A percentile compares a stretch with the other conserved stretches of the same genome.
Conservation (phyloP, 768 basidiomycete genomes). For the Thelephora ganbajun region DNA sequence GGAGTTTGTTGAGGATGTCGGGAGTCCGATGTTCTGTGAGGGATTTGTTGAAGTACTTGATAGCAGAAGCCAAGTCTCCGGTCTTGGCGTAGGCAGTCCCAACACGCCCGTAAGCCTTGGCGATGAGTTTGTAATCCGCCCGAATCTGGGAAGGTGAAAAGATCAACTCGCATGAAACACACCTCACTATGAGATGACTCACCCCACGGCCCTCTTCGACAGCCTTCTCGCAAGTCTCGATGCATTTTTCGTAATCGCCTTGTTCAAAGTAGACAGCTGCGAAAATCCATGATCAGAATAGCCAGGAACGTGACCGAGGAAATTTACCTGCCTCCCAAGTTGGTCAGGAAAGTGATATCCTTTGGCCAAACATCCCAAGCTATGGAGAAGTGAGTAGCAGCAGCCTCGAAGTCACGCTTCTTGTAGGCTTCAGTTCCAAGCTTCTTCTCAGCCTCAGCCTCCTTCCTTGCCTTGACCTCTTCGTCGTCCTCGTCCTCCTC, state of each 20-base stretch:
- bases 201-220: slow-evolving; percentile 86
- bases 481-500: slow-evolving; percentile 47
- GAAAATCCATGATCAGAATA: slow-evolving; percentile 2
- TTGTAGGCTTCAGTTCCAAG: slow-evolving; percentile 76
- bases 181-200: background rate
- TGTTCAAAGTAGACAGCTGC: slow-evolving; percentile 89
- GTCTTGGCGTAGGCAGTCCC: slow-evolving; percentile 79
- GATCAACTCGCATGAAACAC: slow-evolving; percentile 8
- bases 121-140: slow-evolving; percentile 89
- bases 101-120: slow-evolving; percentile 86
- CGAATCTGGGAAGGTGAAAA: slow-evolving; percentile 38
- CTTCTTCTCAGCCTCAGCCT: slow-evolving; percentile 70
- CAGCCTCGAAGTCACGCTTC: slow-evolving; percentile 67
- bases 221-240: slow-evolving; percentile 91
- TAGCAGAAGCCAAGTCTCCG: slow-evolving; percentile 57
- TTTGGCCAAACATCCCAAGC: slow-evolving; percentile 93
- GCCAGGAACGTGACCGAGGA: background rate
- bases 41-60: slow-evolving; percentile 89
- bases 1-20: slow-evolving; percentile 81
- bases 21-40: slow-evolving; percentile 95
- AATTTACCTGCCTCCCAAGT: slow-evolving; percentile 52
- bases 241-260: slow-evolving; percentile 80
- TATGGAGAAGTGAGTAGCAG: slow-evolving; percentile 60
- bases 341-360: slow-evolving; percentile 88
- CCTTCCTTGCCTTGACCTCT: slow-evolving; percentile 60